A percentile compares a stretch with the other conserved stretches of the same genome.
phyloP scores from a whole-genome alignment of 148 eudicot species.

The Gaultheria prostrata region DNA sequence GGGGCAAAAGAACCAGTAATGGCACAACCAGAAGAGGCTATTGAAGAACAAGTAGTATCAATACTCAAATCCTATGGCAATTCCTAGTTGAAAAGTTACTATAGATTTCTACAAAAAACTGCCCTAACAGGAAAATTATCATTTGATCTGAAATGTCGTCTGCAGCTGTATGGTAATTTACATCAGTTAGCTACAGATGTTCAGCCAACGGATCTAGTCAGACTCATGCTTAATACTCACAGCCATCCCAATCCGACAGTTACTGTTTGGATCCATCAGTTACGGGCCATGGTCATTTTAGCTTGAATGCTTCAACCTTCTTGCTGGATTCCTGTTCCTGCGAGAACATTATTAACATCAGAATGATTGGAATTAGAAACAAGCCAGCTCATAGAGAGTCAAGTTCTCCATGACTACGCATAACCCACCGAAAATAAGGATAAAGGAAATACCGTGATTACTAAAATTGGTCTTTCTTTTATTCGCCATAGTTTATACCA shows the following conservation, averaged over 20 bases:
- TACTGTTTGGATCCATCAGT: background rate
- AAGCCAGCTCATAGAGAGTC: background rate
- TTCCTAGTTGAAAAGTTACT: background rate
- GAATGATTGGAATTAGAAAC: background rate
- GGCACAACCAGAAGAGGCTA: background rate
- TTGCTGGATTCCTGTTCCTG: background rate
- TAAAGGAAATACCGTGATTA: background rate
- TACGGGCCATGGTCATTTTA: background rate
- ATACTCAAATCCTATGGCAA: background rate
- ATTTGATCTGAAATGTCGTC: background rate
- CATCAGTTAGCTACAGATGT: background rate
- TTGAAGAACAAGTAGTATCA: background rate
- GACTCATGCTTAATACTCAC: background rate
- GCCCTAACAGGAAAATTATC: background rate
- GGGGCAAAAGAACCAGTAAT: background rate
- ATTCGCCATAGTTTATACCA: background rate
- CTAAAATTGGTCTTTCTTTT: background rate
- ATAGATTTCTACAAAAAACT: background rate
- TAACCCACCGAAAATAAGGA: background rate
- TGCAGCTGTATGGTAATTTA: background rate
- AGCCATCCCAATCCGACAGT: background rate
- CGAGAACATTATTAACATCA: background rate
- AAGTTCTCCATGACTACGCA: background rate
- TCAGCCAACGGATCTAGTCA: background rate
- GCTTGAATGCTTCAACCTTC: background rate